These are phyloP conservation scores for Grosmannia serpens DNA, from an alignment of 2,329 filamentous ascomycete genomes.

Conservation along the genomic window DNA sequence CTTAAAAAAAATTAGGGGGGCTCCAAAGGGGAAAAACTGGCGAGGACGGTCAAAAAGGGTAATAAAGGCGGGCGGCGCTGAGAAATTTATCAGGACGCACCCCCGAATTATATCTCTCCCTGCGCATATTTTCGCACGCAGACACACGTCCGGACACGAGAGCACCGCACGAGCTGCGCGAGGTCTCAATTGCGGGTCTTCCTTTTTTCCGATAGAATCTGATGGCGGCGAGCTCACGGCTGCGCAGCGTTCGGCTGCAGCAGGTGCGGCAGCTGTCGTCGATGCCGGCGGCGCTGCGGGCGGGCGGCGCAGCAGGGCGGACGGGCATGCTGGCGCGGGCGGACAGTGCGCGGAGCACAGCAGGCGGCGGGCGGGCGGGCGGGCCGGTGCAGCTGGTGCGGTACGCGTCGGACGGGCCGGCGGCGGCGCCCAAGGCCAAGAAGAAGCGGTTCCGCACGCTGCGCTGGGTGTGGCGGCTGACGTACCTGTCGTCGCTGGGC, in stretches of 20 bases:
- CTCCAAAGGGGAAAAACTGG: background rate
- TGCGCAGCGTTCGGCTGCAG: background rate
- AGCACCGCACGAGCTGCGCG: no score
- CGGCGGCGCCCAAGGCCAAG: conserved; percentile 29
- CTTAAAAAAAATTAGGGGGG: background rate
- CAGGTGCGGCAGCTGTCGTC: background rate
- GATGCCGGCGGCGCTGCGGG: background rate
- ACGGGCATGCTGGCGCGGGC: background rate
- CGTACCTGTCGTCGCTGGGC: conserved; percentile 62
- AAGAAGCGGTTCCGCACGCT: conserved; percentile 57
- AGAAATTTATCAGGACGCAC: background rate
- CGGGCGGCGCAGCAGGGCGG: background rate
- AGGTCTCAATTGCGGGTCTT: background rate
- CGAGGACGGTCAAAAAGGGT: background rate
- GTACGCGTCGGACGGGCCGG: conserved; percentile 15
- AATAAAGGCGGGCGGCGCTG: background rate
- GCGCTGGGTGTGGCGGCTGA: conserved; percentile 72
- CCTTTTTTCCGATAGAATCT: background rate
- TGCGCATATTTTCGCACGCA: no score
- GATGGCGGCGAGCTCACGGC: conserved; percentile 5
- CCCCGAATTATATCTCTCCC: background rate
- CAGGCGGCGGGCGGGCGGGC: conserved; percentile 1
- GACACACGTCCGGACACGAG: no score
- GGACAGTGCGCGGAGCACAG: conserved; percentile 7
- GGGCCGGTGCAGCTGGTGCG: conserved; percentile 17